Conservation (phyloP, 148 eudicot species). For the Amaranthus hypochondriacus region DNA sequence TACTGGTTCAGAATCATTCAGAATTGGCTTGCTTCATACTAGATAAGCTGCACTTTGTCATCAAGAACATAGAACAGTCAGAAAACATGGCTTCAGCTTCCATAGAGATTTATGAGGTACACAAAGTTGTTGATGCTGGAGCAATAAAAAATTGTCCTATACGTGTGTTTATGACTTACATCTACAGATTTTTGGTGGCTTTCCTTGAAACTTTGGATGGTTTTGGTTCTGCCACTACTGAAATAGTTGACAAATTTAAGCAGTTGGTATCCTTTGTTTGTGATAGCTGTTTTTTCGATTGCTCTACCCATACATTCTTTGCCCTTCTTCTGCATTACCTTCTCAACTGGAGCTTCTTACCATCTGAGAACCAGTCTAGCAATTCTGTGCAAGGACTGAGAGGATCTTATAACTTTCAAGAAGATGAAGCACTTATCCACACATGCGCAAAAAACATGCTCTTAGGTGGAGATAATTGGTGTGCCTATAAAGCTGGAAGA, state of each 20-base stretch:
- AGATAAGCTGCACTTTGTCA: conserved; percentile 33
- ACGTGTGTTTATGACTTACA: conserved; percentile 34
- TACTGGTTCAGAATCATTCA: conserved; percentile 38
- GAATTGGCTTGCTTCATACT: conserved; percentile 41
- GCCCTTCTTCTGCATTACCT: conserved; percentile 42
- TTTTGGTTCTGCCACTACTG: conserved; percentile 25
- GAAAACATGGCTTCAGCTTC: conserved; percentile 20
- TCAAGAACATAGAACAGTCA: conserved; percentile 32
- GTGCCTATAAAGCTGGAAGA: conserved; percentile 64
- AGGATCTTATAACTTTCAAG: conserved; percentile 25
- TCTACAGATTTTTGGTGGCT: conserved; percentile 37
- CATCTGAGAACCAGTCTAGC: conserved; percentile 15
- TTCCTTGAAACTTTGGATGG: conserved; percentile 45
- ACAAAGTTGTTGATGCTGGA: conserved; percentile 25
- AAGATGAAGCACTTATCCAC: conserved; percentile 27
- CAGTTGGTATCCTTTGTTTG: conserved; percentile 37
- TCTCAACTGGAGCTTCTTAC: conserved; percentile 21
- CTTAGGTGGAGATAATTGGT: conserved; percentile 55
- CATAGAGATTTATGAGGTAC: conserved; percentile 26
- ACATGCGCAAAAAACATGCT: conserved; percentile 50
- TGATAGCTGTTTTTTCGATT: conserved; percentile 44
- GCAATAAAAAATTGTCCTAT: conserved; percentile 19
- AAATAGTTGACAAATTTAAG: conserved; percentile 34
- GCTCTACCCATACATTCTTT: conserved; percentile 40
- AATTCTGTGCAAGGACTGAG: conserved; percentile 12